Percentiles rank a stretch among this genome's conserved stretches.
phyloP scores from a whole-genome alignment of 2,329 filamentous ascomycete genomes.

The Pseudogymnoascus destructans region DNA sequence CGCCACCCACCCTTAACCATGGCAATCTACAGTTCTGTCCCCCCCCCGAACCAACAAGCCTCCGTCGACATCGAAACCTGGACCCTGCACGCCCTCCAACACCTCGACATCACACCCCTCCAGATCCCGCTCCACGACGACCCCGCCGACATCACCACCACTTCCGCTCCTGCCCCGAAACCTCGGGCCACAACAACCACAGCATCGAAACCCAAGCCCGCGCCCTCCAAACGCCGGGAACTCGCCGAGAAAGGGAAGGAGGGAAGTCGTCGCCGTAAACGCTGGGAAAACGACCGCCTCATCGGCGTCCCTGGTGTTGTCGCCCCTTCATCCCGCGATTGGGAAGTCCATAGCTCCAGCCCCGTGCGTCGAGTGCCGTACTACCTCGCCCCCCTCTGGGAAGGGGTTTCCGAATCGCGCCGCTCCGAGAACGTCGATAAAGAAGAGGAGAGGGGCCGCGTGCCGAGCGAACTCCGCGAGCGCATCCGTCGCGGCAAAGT shows the following conservation, averaged over 20 bases:
- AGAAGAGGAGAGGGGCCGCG: slow-evolving; percentile 36
- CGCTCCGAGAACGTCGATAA: slow-evolving; percentile 28
- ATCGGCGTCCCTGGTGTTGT: slow-evolving; percentile 75
- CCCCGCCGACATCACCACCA: neutral
- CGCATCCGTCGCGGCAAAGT: slow-evolving; percentile 68
- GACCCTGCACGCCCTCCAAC: slow-evolving; percentile 44
- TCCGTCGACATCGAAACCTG: slow-evolving; percentile 52
- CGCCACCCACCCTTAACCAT: slow-evolving; percentile 24
- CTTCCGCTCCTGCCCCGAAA: slow-evolving; percentile 66
- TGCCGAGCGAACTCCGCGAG: slow-evolving; percentile 69
- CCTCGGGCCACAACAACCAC: slow-evolving; percentile 26
- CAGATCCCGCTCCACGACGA: slow-evolving; percentile 29
- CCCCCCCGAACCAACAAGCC: slow-evolving; percentile 32
- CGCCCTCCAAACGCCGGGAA: slow-evolving; percentile 39
- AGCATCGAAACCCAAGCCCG: slow-evolving; percentile 21
- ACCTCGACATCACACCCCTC: neutral
- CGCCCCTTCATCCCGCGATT: slow-evolving; percentile 71
- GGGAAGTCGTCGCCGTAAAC: slow-evolving; percentile 68
- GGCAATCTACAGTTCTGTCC: slow-evolving; percentile 41
- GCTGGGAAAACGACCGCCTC: slow-evolving; percentile 94
- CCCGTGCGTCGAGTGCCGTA: slow-evolving; percentile 71
- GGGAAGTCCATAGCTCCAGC: slow-evolving; percentile 70
- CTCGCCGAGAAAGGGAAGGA: slow-evolving; percentile 78
- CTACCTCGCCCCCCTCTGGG: slow-evolving; percentile 79
- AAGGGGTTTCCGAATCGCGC: slow-evolving; percentile 44